Evolutionary conservation across 805 yeast species (phyloP).

Genomic region (Starmerella apis): DNA sequence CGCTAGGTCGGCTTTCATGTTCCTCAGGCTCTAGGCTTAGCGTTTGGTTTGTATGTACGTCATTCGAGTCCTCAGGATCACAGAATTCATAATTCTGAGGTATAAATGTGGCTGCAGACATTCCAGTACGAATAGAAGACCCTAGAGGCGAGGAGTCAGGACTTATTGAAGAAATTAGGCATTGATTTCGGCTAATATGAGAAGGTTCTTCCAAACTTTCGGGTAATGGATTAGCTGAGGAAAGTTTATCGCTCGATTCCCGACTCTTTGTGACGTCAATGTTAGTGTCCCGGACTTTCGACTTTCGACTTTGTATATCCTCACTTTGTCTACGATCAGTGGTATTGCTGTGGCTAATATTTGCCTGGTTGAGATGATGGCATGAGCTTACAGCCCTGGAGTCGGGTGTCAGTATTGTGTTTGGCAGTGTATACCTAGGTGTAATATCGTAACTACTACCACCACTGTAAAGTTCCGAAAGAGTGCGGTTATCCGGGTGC

Average conservation of each 20-base stretch:
- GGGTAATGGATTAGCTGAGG: neutral
- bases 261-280: neutral
- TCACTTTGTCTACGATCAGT: neutral
- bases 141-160: constrained; percentile 1
- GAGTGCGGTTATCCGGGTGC: neutral
- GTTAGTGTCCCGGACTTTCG: neutral
- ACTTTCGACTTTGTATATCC: neutral
- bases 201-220: neutral
- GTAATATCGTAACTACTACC: neutral
- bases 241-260: neutral
- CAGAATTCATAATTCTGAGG: neutral
- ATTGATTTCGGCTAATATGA: neutral
- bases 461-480: no score
- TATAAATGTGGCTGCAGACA: constrained; percentile 1
- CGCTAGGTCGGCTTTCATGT: neutral
- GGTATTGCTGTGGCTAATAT: neutral
- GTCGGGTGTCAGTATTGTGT: neutral
- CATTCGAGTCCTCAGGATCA: neutral
- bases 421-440: neutral
- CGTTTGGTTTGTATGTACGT: neutral
- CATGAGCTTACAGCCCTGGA: neutral
- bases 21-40: neutral
- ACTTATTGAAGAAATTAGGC: neutral
- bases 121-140: neutral
- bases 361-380: neutral